These are phyloP conservation scores for Bidens hawaiensis DNA, from an alignment of 140 eudicot species.

Conservation along the genomic window DNA sequence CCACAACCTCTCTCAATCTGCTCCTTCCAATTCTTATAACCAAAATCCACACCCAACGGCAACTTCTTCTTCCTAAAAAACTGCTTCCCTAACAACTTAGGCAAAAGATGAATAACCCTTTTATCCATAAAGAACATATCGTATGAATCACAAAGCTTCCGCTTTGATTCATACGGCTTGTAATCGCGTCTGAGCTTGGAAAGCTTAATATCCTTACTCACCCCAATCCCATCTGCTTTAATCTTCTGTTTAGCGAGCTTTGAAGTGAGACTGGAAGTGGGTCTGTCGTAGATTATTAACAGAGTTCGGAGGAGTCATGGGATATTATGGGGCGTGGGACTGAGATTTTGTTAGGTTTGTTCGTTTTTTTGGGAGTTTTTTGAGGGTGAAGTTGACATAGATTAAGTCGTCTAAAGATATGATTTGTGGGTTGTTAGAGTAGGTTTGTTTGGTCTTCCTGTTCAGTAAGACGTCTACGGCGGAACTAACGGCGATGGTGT, in stretches of 20 bases:
- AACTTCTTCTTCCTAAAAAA: no score
- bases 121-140: slow-evolving; percentile 73
- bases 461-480: slow-evolving; percentile 61
- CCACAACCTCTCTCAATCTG: no score
- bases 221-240: no score
- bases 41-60: no score
- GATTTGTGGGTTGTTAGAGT: slow-evolving; percentile 37
- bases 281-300: slow-evolving; percentile 70
- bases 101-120: no score
- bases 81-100: no score
- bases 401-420: slow-evolving; percentile 60
- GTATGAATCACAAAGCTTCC: slow-evolving; percentile 63
- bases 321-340: slow-evolving; percentile 49
- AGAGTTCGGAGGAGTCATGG: slow-evolving; percentile 30
- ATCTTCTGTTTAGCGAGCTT: slow-evolving; percentile 41
- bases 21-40: no score
- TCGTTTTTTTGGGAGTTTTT: slow-evolving; percentile 69
- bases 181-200: slow-evolving; percentile 61
- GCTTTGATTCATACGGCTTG: slow-evolving; percentile 51
- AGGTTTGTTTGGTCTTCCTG: slow-evolving; percentile 32
- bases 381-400: slow-evolving; percentile 61
- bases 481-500: slow-evolving; percentile 20
- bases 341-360: slow-evolving; percentile 53
- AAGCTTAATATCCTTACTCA: slow-evolving; percentile 47
- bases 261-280: slow-evolving; percentile 36